A percentile compares a stretch with the other conserved stretches of the same genome.
phyloP scores from a whole-genome alignment of 169 alveolate species.

The Theileria luwenshuni region DNA sequence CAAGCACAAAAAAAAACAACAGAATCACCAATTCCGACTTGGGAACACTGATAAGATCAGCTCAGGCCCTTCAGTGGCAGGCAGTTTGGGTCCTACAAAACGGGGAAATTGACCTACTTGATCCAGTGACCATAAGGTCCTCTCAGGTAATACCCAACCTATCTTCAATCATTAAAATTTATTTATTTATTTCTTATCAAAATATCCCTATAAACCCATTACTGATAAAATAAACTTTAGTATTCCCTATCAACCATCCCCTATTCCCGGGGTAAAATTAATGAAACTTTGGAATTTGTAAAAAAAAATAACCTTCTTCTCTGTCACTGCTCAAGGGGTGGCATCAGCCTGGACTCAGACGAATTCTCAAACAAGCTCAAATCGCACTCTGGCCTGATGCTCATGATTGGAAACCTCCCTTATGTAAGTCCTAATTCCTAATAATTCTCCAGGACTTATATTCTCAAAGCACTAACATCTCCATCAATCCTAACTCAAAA shows the following conservation, averaged over 20 bases:
- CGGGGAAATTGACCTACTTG: conserved; percentile 61
- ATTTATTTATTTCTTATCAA: not conserved
- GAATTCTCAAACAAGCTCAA: conserved; percentile 9
- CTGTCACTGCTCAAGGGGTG: conserved; percentile 41
- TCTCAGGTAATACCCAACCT: conserved; percentile 57
- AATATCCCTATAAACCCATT: not conserved
- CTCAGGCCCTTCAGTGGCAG: conserved; percentile 71
- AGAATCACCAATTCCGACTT: conserved; percentile 21
- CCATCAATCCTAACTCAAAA: conserved; percentile 10
- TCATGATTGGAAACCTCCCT: conserved; percentile 56
- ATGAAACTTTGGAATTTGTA: conserved; percentile 51
- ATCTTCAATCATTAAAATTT: too few species aligned
- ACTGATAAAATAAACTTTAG: conserved; percentile 15
- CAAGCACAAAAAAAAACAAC: conserved; percentile 29
- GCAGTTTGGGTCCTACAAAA: conserved; percentile 59
- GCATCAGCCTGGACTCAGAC: conserved; percentile 38
- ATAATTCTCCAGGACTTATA: conserved; percentile 38
- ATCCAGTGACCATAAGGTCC: conserved; percentile 63
- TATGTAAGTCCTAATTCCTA: conserved; percentile 1
- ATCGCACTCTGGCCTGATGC: conserved; percentile 52
- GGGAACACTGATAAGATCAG: conserved; percentile 62
- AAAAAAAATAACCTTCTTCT: conserved; percentile 42
- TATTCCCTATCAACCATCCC: conserved; percentile 63
- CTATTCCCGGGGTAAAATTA: conserved; percentile 36
- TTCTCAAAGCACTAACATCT: conserved; percentile 37